Conservation (phyloP, 306 rosid genomes). For the Sophora flavescens region DNA sequence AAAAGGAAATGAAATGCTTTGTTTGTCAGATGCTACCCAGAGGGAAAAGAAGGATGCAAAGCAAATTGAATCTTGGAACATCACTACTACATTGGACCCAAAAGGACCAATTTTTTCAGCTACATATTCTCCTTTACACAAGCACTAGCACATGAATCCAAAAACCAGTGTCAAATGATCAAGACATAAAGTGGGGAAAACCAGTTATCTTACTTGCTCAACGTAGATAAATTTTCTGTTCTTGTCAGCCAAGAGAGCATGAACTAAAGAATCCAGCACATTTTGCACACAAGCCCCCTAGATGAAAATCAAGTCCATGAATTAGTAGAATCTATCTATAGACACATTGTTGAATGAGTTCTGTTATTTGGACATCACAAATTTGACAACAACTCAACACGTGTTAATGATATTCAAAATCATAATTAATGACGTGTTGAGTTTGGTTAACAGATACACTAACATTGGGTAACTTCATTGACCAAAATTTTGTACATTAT, state of each 20-base stretch:
- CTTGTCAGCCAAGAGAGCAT: slow-evolving; percentile 77
- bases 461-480: too few species aligned
- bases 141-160: slow-evolving; percentile 8
- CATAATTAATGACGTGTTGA: too few species aligned
- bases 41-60: not conserved
- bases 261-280: slow-evolving; percentile 73
- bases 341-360: not conserved
- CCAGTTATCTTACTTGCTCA: slow-evolving; percentile 59
- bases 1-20: slow-evolving; percentile 8
- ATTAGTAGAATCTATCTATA: slow-evolving; percentile 10
- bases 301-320: not conserved
- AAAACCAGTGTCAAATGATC: slow-evolving; percentile 10
- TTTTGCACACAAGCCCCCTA: slow-evolving; percentile 89
- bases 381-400: too few species aligned
- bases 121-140: slow-evolving; percentile 10
- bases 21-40: not conserved
- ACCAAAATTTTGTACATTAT: too few species aligned
- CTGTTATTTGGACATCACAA: too few species aligned
- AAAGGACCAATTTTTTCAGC: slow-evolving; percentile 11
- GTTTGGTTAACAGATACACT: too few species aligned
- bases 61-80: slow-evolving; percentile 26
- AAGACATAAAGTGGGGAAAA: not conserved
- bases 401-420: too few species aligned
- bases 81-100: slow-evolving; percentile 11
- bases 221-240: slow-evolving; percentile 84